phyloP scores from a whole-genome alignment of 805 yeast genomes.

The Schizosaccharomyces pombe region DNA sequence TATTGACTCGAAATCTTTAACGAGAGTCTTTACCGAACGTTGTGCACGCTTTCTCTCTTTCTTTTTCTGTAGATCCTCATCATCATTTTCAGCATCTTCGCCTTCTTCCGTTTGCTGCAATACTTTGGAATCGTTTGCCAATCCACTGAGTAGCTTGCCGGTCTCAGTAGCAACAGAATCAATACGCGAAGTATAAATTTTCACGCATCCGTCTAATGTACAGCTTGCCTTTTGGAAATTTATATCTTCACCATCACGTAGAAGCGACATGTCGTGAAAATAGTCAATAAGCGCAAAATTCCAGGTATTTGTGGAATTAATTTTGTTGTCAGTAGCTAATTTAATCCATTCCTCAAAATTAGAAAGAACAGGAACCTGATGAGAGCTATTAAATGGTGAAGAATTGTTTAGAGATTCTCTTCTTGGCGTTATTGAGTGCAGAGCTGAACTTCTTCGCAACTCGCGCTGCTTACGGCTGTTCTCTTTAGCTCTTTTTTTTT shows the following conservation, averaged over 20 bases:
- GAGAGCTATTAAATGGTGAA: slow-evolving; percentile 1
- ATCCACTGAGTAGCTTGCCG: slow-evolving; percentile 56
- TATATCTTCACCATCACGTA: slow-evolving; percentile 53
- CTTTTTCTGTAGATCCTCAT: slow-evolving; percentile 9
- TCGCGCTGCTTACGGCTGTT: background rate
- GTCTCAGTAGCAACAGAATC: slow-evolving; percentile 85
- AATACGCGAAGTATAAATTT: slow-evolving; percentile 72
- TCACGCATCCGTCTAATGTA: slow-evolving; percentile 83
- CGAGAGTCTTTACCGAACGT: slow-evolving; percentile 15
- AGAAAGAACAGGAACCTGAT: slow-evolving; percentile 13
- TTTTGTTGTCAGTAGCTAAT: slow-evolving; percentile 62
- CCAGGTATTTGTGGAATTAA: slow-evolving; percentile 72
- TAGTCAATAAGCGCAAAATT: slow-evolving; percentile 76
- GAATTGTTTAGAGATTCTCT: background rate
- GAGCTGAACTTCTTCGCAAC: background rate
- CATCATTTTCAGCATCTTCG: slow-evolving; percentile 9
- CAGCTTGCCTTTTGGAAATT: slow-evolving; percentile 81
- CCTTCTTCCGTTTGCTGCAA: slow-evolving; percentile 8
- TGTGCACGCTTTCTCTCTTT: slow-evolving; percentile 7
- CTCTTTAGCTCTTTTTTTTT: background rate
- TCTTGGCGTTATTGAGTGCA: background rate
- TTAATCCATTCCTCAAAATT: slow-evolving; percentile 62
- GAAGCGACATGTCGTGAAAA: slow-evolving; percentile 57
- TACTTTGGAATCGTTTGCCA: slow-evolving; percentile 20
- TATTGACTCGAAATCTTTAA: slow-evolving; percentile 13